Evolutionary conservation across 306 rosid genomes (phyloP), one percentile per base, ranked within the genome.

Genomic region (Comarum palustre): DNA sequence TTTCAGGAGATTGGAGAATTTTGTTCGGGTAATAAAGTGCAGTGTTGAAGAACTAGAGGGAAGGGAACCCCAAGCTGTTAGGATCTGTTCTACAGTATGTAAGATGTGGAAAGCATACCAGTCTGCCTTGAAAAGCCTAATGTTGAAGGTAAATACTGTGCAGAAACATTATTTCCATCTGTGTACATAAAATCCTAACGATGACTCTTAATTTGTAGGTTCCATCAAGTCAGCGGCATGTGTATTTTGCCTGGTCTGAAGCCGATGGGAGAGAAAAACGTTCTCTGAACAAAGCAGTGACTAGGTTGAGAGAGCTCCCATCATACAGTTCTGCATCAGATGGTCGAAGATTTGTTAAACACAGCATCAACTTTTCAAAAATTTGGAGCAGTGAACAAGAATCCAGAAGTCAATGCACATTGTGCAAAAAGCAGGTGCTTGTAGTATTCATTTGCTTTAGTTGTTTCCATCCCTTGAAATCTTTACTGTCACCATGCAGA

Each of bases 361-460:
- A 80, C 81, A 69, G 61, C 58, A 85, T 91, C 59, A 91, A 80
- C 74, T 94, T 94, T 84, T 75, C 88, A 1, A 91, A 91, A 88
- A 83, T 94, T 76, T 94, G 99, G 97, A 90, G 95, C 90, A 94
- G 99, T 50, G 97, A 94, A 81, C 86, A 66, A 58, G 97, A 89
- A 80, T 82, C 81, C 81, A 88, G 79, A 78, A 78, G 87, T 16
- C 89, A 88, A 52, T 83, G 95, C 84, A 78, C 90, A 6, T 81
- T 94, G 68, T 91, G 95, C 86, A 88, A 76, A 85, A 94, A 88
- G 69, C 91, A 89, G 97, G 99, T 94, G 59, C 72, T 64, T 69
- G 24, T 63, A 31, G 68, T 39, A 29, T 71, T 24, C 66, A 2
- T 12, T 42, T 71, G 22, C 73, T 70, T 70, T 71, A 34, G 68